Evolutionary conservation across 495 filamentous ascomycete genomes (phyloP).

Genomic region (Lophiotrema nucula): DNA sequence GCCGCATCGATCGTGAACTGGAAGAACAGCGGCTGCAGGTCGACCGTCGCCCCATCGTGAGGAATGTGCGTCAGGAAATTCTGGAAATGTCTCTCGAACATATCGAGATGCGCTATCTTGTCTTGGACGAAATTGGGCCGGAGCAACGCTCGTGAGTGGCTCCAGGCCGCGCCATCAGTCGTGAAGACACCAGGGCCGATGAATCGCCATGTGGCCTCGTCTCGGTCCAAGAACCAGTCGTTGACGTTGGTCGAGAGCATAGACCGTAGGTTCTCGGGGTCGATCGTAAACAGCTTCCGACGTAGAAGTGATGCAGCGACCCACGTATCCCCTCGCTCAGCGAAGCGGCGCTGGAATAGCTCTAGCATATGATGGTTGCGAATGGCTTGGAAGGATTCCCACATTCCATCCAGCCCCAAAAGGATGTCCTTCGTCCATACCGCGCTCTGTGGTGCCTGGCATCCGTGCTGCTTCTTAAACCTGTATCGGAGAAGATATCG

Average conservation of each 20-base stretch:
- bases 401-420: no score
- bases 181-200: slow-evolving; percentile 27
- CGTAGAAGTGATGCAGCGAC: slow-evolving; percentile 35
- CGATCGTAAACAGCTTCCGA: no score
- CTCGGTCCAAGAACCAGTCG: slow-evolving; percentile 57
- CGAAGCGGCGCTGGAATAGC: no score
- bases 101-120: slow-evolving; percentile 55
- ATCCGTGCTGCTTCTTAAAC: no score
- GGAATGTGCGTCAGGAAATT: slow-evolving; percentile 49
- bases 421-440: no score
- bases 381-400: no score
- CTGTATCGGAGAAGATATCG: no score
- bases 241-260: slow-evolving; percentile 59
- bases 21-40: slow-evolving; percentile 66
- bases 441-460: no score
- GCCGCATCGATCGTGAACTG: slow-evolving; percentile 63
- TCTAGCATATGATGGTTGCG: no score
- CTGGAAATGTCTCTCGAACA: slow-evolving; percentile 60
- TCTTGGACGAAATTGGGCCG: slow-evolving; percentile 61
- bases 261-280: slow-evolving; percentile 61
- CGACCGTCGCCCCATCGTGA: slow-evolving; percentile 50
- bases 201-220: slow-evolving; percentile 37
- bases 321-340: no score
- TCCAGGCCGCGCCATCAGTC: slow-evolving; percentile 25
- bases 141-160: slow-evolving; percentile 55